A percentile compares a stretch with the other conserved stretches of the same genome.
Conservation (phyloP, 2,329 filamentous ascomycete species). For the Trichoderma sp. region DNA sequence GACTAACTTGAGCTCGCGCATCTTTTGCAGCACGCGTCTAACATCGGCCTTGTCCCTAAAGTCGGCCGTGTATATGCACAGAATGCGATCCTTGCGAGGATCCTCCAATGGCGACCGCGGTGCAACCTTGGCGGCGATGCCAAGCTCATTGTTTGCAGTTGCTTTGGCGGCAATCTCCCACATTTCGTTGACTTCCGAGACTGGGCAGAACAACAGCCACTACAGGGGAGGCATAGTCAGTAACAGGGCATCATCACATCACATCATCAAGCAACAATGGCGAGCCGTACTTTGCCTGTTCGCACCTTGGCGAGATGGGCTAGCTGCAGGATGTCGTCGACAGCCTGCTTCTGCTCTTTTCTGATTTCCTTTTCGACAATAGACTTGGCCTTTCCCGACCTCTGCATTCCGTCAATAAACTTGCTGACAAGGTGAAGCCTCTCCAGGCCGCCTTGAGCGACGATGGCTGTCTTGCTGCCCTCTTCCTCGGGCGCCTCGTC, state of each 20-base stretch:
- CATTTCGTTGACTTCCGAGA: constrained; percentile 53
- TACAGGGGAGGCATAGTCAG: constrained; percentile 29
- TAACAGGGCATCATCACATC: not conserved
- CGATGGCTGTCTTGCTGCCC: constrained; percentile 44
- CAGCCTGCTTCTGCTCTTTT: constrained; percentile 47
- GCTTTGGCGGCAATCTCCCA: constrained; percentile 67
- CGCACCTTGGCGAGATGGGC: constrained; percentile 58
- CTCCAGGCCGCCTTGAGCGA: constrained; percentile 52
- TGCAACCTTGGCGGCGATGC: constrained; percentile 68
- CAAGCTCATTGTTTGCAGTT: constrained; percentile 66
- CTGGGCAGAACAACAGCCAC: constrained; percentile 71
- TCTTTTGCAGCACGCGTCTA: constrained; percentile 58
- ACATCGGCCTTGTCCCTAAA: constrained; percentile 69
- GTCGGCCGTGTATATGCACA: constrained; percentile 77
- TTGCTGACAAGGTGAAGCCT: constrained; percentile 44
- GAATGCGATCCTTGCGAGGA: constrained; percentile 49
- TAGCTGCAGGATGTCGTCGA: constrained; percentile 55
- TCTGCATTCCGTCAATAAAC: constrained; percentile 49
- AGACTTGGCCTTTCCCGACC: constrained; percentile 32
- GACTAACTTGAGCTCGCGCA: constrained; percentile 62
- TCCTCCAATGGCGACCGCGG: constrained; percentile 47
- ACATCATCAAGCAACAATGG: not conserved
- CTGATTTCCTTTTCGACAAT: constrained; percentile 47
- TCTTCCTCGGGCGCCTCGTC: constrained; percentile 48
- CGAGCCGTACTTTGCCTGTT: constrained; percentile 59